These are phyloP conservation scores for Eleusine indica DNA, from an alignment of 176 grass and related monocot genomes.

Conservation along the genomic window DNA sequence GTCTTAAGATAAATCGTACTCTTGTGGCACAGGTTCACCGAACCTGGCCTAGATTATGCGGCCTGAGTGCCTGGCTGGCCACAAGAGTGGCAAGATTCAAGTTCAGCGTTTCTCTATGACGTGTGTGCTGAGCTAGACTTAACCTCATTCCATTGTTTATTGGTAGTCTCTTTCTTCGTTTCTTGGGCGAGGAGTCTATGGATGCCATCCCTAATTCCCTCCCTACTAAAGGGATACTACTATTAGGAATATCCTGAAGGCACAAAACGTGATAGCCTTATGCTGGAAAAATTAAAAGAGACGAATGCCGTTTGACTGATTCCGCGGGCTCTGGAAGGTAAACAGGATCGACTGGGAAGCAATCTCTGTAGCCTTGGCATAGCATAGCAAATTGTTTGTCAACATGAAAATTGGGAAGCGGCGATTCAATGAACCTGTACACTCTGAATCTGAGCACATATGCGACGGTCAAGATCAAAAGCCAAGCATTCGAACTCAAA, in stretches of 20 bases:
- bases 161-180: constrained; percentile 17
- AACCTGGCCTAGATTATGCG: not conserved
- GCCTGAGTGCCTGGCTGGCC: not conserved
- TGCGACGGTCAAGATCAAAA: not conserved
- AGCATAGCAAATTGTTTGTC: not conserved
- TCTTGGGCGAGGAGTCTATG: not conserved
- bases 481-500: not conserved
- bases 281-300: not conserved
- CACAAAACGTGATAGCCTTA: not conserved
- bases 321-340: not conserved
- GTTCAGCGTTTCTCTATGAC: constrained; percentile 10
- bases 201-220: not conserved
- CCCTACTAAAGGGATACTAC: no score
- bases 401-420: not conserved
- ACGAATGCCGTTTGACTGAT: not conserved
- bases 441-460: not conserved
- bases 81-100: not conserved
- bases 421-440: not conserved
- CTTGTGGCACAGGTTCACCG: constrained; percentile 24
- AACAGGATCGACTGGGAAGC: no score
- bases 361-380: not conserved
- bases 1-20: not conserved
- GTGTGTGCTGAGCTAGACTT: not conserved
- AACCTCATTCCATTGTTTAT: not conserved
- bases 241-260: no score